phyloP scores from a whole-genome alignment of 495 filamentous ascomycete species.

The Talaromyces borbonicus region DNA sequence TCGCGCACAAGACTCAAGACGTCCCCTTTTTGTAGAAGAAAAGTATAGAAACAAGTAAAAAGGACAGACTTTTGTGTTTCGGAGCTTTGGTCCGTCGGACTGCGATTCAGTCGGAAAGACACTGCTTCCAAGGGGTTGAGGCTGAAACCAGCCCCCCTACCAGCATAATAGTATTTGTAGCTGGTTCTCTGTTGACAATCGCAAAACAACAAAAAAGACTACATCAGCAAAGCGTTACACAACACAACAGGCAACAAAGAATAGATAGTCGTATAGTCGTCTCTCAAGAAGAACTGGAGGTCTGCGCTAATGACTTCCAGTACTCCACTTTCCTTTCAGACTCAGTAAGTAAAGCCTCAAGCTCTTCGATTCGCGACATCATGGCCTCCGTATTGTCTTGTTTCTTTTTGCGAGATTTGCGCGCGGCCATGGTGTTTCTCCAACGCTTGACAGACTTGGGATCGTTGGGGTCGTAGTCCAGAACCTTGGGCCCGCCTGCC shows the following conservation, averaged over 20 bases:
- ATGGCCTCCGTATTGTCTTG: slow-evolving; percentile 57
- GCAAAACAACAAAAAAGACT: slow-evolving; percentile 7
- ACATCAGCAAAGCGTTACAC: slow-evolving; percentile 11
- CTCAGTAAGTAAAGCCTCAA: slow-evolving; percentile 34
- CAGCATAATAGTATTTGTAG: slow-evolving; percentile 5
- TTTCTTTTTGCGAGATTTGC: slow-evolving; percentile 85
- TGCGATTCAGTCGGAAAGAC: slow-evolving; percentile 15
- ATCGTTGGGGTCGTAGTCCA: slow-evolving; percentile 49
- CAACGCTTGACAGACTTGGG: slow-evolving; percentile 83
- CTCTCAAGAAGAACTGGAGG: neutral
- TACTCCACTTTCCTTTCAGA: slow-evolving; percentile 47
- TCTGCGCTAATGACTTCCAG: slow-evolving; percentile 47
- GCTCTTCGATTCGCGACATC: slow-evolving; percentile 39
- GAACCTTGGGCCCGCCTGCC: slow-evolving; percentile 54
- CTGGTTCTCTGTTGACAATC: slow-evolving; percentile 9
- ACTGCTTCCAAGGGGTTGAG: slow-evolving; percentile 18
- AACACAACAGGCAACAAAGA: neutral
- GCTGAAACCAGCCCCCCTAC: slow-evolving; percentile 26
- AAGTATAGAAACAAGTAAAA: slow-evolving; percentile 14
- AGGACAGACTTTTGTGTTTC: slow-evolving; percentile 21
- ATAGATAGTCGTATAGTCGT: neutral
- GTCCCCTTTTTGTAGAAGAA: too few relatives aligned
- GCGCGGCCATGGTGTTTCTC: slow-evolving; percentile 88
- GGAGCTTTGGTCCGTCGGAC: slow-evolving; percentile 16
- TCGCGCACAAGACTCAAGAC: too few relatives aligned